phyloP scores from a whole-genome alignment of 2,329 filamentous ascomycete species.

The Pseudocercospora vitis region DNA sequence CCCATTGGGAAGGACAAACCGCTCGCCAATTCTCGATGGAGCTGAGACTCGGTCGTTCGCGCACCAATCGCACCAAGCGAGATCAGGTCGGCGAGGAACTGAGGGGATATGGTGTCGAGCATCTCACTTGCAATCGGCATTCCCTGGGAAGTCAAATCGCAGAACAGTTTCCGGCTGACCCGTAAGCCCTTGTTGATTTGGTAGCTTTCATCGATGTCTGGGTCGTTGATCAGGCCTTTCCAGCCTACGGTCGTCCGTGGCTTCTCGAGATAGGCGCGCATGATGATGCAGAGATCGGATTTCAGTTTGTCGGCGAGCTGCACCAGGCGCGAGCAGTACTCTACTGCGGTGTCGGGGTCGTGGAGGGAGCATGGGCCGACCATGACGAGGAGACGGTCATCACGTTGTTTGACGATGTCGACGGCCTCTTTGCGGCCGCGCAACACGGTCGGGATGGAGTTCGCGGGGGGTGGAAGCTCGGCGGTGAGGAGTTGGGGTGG shows the following conservation, averaged over 20 bases:
- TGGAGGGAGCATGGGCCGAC: slow-evolving; percentile 97
- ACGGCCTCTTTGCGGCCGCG: slow-evolving; percentile 68
- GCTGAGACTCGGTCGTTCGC: slow-evolving; percentile 91
- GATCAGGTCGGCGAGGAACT: slow-evolving; percentile 95
- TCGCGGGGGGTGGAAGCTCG: slow-evolving; percentile 69
- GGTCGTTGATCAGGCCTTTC: slow-evolving; percentile 99
- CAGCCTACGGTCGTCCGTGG: slow-evolving; percentile 96
- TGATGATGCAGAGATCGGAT: slow-evolving; percentile 84
- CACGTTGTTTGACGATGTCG: slow-evolving; percentile 73
- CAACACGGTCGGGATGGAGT: slow-evolving; percentile 67
- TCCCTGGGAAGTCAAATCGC: slow-evolving; percentile 79
- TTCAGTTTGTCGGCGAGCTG: slow-evolving; percentile 74
- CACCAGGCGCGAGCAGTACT: slow-evolving; percentile 82
- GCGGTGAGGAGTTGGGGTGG: slow-evolving; percentile 81
- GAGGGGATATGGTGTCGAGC: slow-evolving; percentile 97
- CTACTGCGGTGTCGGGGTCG: slow-evolving; percentile 81
- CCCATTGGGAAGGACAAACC: slow-evolving; percentile 96
- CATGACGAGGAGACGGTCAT: slow-evolving; percentile 88
- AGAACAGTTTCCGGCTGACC: slow-evolving; percentile 89
- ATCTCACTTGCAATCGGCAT: slow-evolving; percentile 98
- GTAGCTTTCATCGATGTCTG: slow-evolving; percentile 94
- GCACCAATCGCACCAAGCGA: slow-evolving; percentile 94
- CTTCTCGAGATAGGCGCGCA: slow-evolving; percentile 99
- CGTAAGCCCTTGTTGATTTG: slow-evolving; percentile 98
- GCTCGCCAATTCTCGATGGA: slow-evolving; percentile 92